Conservation (phyloP, 2,329 filamentous ascomycete genomes). For the Pseudopithomyces maydicus region DNA sequence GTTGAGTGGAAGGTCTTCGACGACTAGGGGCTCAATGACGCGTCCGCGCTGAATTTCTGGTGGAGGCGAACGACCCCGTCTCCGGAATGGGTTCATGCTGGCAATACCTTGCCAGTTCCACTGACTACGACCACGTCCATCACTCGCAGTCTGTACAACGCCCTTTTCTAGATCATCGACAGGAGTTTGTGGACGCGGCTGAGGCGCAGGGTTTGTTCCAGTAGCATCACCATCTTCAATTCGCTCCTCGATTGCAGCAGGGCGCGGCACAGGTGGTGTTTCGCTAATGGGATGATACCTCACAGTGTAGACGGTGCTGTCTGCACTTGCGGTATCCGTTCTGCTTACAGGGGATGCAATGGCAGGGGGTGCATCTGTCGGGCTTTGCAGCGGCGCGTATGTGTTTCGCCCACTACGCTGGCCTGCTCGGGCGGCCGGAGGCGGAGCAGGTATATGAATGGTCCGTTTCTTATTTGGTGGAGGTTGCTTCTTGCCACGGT, state of each 20-base stretch:
- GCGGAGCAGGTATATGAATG: constrained; percentile 40
- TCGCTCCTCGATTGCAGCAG: constrained; percentile 23
- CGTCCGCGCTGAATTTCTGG: constrained; percentile 64
- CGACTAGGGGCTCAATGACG: constrained; percentile 50
- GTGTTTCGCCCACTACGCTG: constrained; percentile 26
- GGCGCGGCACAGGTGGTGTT: constrained; percentile 29
- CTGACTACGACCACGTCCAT: constrained; percentile 26
- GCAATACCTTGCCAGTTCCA: constrained; percentile 57
- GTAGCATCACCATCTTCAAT: constrained; percentile 10
- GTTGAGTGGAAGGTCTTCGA: constrained; percentile 40
- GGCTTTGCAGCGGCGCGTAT: constrained; percentile 38
- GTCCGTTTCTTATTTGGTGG: constrained; percentile 37
- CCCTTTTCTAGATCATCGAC: constrained; percentile 36
- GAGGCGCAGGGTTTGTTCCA: constrained; percentile 6
- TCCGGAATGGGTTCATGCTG: constrained; percentile 61
- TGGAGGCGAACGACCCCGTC: constrained; percentile 62
- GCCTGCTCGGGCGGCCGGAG: constrained; percentile 30
- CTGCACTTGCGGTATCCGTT: constrained; percentile 65
- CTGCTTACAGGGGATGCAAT: constrained; percentile 63
- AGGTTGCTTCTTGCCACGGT: constrained; percentile 33
- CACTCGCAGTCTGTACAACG: constrained; percentile 17
- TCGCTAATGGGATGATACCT: constrained; percentile 63
- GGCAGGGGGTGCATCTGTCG: constrained; percentile 52
- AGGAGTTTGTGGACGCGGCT: constrained; percentile 12
- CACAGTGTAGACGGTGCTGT: constrained; percentile 68